These are phyloP conservation scores for Saccharomyces hybrid DNA, from an alignment of 1,139 yeast genomes.

Conservation along the genomic window DNA sequence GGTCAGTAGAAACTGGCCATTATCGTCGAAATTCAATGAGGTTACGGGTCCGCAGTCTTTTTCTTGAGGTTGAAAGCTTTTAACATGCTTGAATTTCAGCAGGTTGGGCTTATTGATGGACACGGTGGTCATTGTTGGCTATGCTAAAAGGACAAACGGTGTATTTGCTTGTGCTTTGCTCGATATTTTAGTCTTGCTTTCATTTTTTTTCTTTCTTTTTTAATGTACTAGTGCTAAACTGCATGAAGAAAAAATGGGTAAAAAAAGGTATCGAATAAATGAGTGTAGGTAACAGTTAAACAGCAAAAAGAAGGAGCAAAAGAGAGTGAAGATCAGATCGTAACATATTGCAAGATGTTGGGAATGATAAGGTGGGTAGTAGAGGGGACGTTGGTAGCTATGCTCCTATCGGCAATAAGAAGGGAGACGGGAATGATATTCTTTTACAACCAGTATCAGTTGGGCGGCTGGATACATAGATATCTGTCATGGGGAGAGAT, in stretches of 20 bases:
- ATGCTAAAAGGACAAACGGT: not conserved
- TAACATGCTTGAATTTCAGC: slow-evolving; percentile 43
- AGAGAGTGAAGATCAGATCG: not conserved
- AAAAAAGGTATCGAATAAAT: not conserved
- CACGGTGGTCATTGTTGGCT: slow-evolving; percentile 3
- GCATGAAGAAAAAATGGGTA: not conserved
- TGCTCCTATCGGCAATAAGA: slow-evolving; percentile 59
- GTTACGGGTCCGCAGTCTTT: slow-evolving; percentile 56
- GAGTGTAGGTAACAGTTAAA: not conserved
- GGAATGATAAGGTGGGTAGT: slow-evolving; percentile 32
- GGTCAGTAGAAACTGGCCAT: slow-evolving; percentile 72
- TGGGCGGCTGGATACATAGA: slow-evolving; percentile 46
- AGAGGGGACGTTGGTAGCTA: slow-evolving; percentile 53
- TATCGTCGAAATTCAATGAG: slow-evolving; percentile 77
- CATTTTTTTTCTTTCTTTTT: not conserved
- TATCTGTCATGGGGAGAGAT: slow-evolving; percentile 50
- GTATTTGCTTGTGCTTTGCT: not conserved
- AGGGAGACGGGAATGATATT: slow-evolving; percentile 50
- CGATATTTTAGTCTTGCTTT: not conserved
- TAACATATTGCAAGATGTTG: not conserved
- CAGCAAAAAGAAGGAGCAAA: not conserved
- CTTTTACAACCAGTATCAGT: slow-evolving; percentile 38
- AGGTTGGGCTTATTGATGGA: slow-evolving; percentile 40
- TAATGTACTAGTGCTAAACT: not conserved
- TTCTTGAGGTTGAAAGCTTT: slow-evolving; percentile 47